Evolutionary conservation across 2,329 filamentous ascomycete species (phyloP), one percentile per base, ranked within the genome.

Genomic region (Neonectria neomacrospora): DNA sequence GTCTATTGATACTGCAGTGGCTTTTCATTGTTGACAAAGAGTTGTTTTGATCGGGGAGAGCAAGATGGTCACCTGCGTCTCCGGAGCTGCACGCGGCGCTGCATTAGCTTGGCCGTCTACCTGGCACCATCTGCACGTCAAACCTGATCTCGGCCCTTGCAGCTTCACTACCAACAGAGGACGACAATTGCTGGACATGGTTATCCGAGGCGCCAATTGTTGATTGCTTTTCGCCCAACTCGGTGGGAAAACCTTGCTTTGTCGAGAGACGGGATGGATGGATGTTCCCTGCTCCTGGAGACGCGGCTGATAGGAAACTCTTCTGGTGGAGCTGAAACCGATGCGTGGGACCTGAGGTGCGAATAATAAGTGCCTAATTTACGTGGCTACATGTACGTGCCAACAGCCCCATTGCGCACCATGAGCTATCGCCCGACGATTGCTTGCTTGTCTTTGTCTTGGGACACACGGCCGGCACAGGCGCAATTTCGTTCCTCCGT

Each of bases 121-220:
- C 41, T 28, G 47, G 26, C 47, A 22, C 23, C 34, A 48, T 45
- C 56, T 57, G 53, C 53, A 45, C 45, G 23, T 52, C 54, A 58
- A 62, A 47, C 59, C 41, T 42, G 54, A 47, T 58, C 22, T 32
- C 30, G 18, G 32, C 18, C 32, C 26, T 47, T 9, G 44, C 10
- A 48, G 37, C 16, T 52, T 50, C 48, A 47, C 20, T 50, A 51
- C 23, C 44, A 54, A 47, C 48, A 30, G 20, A 22, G 22, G 16
- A 32, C n/a, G 37, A 7, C 22, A 26, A 42, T 44, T 34, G 22
- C 45, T 65, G 67, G 69, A 64, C 54, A 60, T 71, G 48, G 56
- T 63, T 67, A 68, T 64, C 68, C 64, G 66, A 26, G 58, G 65
- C 63, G 63, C 70, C 59, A 65, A 41, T 11, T 64, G 42, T 63